Conservation (phyloP, 1,284 basidiomycete genomes). For the Phellopilus nigrolimitatus region DNA sequence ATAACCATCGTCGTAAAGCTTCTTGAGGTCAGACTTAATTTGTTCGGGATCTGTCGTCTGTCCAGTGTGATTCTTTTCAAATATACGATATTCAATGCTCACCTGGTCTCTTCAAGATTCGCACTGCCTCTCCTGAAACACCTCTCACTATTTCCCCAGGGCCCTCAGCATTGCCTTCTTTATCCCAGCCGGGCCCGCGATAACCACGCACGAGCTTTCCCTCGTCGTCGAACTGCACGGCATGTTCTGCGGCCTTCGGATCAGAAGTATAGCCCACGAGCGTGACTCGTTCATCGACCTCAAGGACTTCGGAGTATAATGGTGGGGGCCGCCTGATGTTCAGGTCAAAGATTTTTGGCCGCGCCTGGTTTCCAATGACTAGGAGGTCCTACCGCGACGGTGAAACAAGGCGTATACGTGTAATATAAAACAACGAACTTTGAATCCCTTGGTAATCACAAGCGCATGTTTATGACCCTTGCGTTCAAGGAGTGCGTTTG, state of each 20-base stretch:
- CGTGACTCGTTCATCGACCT: constrained; percentile 94
- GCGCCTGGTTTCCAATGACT: constrained; percentile 88
- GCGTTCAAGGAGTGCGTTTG: constrained; percentile 92
- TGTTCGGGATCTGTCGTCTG: constrained; percentile 40
- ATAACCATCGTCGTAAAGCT: constrained; percentile 72
- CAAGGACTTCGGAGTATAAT: constrained; percentile 78
- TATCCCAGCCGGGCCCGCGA: constrained; percentile 70
- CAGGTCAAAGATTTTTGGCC: constrained; percentile 86
- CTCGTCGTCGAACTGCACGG: constrained; percentile 66
- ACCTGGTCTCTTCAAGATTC: constrained; percentile 78
- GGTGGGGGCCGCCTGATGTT: constrained; percentile 78
- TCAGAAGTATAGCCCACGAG: constrained; percentile 91
- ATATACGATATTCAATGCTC: constrained; percentile 19
- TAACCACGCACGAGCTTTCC: constrained; percentile 69
- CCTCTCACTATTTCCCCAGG: constrained; percentile 79
- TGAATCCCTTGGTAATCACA: constrained; percentile 89
- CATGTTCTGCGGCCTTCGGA: constrained; percentile 71
- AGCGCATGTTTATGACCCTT: constrained; percentile 91
- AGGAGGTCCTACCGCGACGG: constrained; percentile 58
- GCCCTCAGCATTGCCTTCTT: constrained; percentile 60
- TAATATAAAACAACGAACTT: constrained; percentile 26
- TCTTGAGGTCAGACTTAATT: constrained; percentile 57
- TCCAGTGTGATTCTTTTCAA: background rate
- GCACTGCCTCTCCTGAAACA: constrained; percentile 87
- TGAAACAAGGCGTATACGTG: constrained; percentile 25